Evolutionary conservation across 83 land plant genomes (phyloP), one percentile per base, ranked within the genome.

Genomic region (Thuja plicata): DNA sequence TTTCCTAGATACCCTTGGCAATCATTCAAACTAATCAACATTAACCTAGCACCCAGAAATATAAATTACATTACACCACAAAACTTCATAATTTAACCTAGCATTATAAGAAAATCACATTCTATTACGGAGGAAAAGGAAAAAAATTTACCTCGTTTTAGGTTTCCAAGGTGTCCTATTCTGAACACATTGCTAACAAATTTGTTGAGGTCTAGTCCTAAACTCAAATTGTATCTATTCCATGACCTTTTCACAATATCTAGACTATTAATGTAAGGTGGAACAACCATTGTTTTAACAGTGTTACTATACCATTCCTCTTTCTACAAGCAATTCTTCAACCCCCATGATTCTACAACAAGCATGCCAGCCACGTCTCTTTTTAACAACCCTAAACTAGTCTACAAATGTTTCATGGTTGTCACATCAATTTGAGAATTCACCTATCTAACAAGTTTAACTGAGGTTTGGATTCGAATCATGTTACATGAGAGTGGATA

Each of bases 121-220:
- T 74, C 2, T 8, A 27, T 10, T 37, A 5, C 11, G 11, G 12
- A 3, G 16, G 38, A 16, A 32, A 32, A 34, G 35, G 15, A 1
- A 12, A 76, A 35, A 55, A 87, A 8, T 24, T 40, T 91, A 97
- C 99, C 97, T 95, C 99, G 84, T 97, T 97, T 97, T 13, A 97
- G 85, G 91, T 94, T 92, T 19, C 98, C 99, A 60, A 97, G 96
- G 89, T 97, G 99, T 8, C 99, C 98, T 91, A 97, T 97, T 91
- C 98, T 93, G 91, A 96, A 97, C 45, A 96, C 98, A 84, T 97
- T 97, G n/a, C 98, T 97, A 43, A 97, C 99, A 35, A 97, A 95
- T 87, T 96, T 97, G 92, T 97, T 97, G 62, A 97, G 93, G 3
- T 98, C 99, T 16, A 97, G 91, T 62, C 99, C 99, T 73, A 97